Conservation (phyloP, 2,329 filamentous ascomycete genomes). For the Fusarium sublunatum region DNA sequence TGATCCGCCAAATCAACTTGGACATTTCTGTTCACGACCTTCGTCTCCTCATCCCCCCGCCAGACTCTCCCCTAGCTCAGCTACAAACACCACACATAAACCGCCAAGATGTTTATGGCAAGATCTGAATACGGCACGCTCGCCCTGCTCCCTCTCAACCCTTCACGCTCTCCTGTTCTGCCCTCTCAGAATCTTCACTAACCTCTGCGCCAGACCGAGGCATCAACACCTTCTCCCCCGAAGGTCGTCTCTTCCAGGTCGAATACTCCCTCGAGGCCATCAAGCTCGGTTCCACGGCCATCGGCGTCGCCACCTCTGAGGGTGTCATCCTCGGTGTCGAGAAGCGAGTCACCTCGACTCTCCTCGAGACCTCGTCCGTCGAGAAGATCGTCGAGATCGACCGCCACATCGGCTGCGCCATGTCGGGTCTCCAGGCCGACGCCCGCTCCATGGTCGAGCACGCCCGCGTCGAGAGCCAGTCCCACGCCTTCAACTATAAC, state of each 20-base stretch:
- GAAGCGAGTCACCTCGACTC: slow-evolving; percentile 97
- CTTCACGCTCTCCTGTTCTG: slow-evolving; percentile 17
- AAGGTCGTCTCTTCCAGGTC: slow-evolving; percentile 99
- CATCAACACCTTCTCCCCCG: slow-evolving; percentile 99
- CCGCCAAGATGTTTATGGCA: slow-evolving; percentile 95
- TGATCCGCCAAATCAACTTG: not conserved
- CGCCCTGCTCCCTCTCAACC: slow-evolving; percentile 39
- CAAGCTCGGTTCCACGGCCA: slow-evolving; percentile 98
- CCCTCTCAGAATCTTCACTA: slow-evolving; percentile 20
- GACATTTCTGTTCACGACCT: slow-evolving; percentile 1
- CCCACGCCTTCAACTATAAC: slow-evolving; percentile 97
- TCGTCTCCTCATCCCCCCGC: slow-evolving; percentile 6
- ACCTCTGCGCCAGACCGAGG: slow-evolving; percentile 77
- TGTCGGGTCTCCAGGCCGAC: slow-evolving; percentile 97
- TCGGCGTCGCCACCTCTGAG: slow-evolving; percentile 94
- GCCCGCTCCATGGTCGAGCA: slow-evolving; percentile 98
- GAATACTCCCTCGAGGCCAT: slow-evolving; percentile 99
- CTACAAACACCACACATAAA: slow-evolving; percentile 36
- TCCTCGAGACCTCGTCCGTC: slow-evolving; percentile 96
- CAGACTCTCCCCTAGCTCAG: slow-evolving; percentile 16
- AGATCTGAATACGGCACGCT: slow-evolving; percentile 98
- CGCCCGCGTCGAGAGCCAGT: slow-evolving; percentile 96
- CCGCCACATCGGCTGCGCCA: slow-evolving; percentile 97
- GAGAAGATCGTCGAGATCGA: slow-evolving; percentile 99
- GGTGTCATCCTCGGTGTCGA: slow-evolving; percentile 97